Conservation (phyloP, 495 filamentous ascomycete species). For the Venustampulla echinocandica region DNA sequence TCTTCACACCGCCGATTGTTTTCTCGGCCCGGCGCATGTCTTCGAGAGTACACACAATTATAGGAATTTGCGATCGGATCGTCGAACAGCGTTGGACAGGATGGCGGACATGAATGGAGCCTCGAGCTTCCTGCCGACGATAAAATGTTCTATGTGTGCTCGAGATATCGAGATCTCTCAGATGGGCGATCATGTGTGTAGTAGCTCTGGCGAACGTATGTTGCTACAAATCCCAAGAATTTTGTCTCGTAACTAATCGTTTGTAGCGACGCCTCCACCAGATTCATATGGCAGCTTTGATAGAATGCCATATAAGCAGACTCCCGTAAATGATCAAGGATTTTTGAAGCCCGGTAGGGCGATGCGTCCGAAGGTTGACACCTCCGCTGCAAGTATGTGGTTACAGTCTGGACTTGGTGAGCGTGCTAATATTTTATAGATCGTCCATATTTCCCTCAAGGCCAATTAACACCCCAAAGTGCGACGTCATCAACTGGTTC, state of each 20-base stretch:
- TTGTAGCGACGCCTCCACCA: conserved; percentile 34
- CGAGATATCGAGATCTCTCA: conserved; percentile 76
- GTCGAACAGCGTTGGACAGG: conserved; percentile 27
- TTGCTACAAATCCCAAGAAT: background rate
- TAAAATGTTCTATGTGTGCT: conserved; percentile 92
- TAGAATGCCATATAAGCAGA: conserved; percentile 16
- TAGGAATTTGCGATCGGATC: conserved; percentile 8
- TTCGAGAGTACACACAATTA: conserved; percentile 3
- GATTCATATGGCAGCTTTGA: conserved; percentile 18
- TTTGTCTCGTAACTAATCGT: conserved; percentile 3
- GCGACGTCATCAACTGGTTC: conserved; percentile 42
- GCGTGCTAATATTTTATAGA: conserved; percentile 37
- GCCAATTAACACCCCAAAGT: conserved; percentile 54
- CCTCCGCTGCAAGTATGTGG: conserved; percentile 48
- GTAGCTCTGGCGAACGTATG: conserved; percentile 23
- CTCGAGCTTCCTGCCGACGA: conserved; percentile 72
- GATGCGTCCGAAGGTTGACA: conserved; percentile 44
- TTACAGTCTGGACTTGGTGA: background rate
- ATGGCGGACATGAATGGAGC: conserved; percentile 39
- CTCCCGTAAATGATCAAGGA: conserved; percentile 12
- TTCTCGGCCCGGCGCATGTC: conserved; percentile 10
- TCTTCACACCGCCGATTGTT: background rate
- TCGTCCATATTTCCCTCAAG: conserved; percentile 47
- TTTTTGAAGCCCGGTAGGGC: conserved; percentile 25
- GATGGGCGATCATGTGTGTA: conserved; percentile 88